Evolutionary conservation across 2,329 filamentous ascomycete species (phyloP), one percentile per base, ranked within the genome.

Genomic region (Trichothecium roseum): DNA sequence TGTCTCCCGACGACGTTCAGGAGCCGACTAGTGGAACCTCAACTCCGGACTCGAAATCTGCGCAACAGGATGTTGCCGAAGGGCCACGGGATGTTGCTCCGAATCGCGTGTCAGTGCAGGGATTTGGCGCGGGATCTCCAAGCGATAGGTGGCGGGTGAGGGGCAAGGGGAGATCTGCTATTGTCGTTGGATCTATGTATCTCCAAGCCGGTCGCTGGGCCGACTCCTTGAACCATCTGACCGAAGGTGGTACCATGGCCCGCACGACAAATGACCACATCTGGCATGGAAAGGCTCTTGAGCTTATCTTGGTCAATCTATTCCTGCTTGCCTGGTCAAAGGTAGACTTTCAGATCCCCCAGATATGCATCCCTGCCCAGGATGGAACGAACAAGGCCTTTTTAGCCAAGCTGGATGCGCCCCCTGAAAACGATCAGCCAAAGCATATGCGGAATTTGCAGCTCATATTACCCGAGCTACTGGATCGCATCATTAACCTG

Each of bases 251-350:
- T 2, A 73, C 74, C 8, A 76, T 81, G 46, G 81, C 86, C 13
- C 81, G 85, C 47, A 78, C 77, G 27, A 73, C 84, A 39, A 88
- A 86, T 48, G 91, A 98, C 57, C 85, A 94, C 57, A 57, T 96
- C n/a, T 98, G 91, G 89, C 86, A 95, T 60, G 91, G 84, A 14
- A 96, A 96, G 59, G 88, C 86, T 1, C 67, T 98, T 15, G 93
- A 98, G 53, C 78, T 88, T 18, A 84, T 94, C 40, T 64, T 91
- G 32, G 69, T 94, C 18, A 86, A 82, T 50, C 69, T 96, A 45
- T 53, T 96, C 28, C 73, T 96, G 48, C 76, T 94, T 42, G 83
- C 79, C 20, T 94, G 87, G 84, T 74, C 81, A 26, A 82, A 80
- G 4, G 68, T 89, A 48, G 83, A 91, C 50, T 96, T 96, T 48